These are phyloP conservation scores for Gastrolobium villosum DNA, from an alignment of 306 rosid genomes.

Conservation along the genomic window DNA sequence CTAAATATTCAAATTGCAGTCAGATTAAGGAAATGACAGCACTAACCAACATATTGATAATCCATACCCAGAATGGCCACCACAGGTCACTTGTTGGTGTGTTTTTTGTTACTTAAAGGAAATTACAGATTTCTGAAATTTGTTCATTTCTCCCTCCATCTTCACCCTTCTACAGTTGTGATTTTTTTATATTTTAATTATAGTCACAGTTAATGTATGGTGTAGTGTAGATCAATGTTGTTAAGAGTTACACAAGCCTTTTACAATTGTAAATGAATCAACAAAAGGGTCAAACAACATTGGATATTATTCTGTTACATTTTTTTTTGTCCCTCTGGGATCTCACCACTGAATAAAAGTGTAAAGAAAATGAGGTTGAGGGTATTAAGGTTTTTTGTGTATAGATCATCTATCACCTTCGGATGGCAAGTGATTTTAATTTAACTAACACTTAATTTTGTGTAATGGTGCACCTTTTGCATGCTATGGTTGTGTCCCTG, in stretches of 20 bases:
- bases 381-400: constrained; percentile 35
- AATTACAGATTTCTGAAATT: constrained; percentile 34
- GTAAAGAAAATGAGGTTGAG: constrained; percentile 43
- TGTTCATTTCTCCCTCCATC: constrained; percentile 37
- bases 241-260: constrained; percentile 48
- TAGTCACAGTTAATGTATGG: constrained; percentile 56
- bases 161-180: constrained; percentile 24
- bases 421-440: neutral
- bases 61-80: constrained; percentile 44
- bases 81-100: constrained; percentile 51
- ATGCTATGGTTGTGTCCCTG: neutral
- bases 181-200: constrained; percentile 34
- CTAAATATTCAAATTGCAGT: constrained; percentile 51
- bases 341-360: constrained; percentile 6
- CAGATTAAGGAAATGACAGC: constrained; percentile 52
- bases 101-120: constrained; percentile 44
- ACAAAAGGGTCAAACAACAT: constrained; percentile 48
- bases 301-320: constrained; percentile 39
- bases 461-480: constrained; percentile 2
- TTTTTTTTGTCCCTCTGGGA: constrained; percentile 6
- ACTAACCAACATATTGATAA: constrained; percentile 52
- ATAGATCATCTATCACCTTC: constrained; percentile 19
- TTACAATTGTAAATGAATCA: constrained; percentile 60
- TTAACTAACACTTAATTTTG: neutral
- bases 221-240: constrained; percentile 55